phyloP scores from a whole-genome alignment of 1,284 basidiomycete genomes.

The Ustilago sp. region DNA sequence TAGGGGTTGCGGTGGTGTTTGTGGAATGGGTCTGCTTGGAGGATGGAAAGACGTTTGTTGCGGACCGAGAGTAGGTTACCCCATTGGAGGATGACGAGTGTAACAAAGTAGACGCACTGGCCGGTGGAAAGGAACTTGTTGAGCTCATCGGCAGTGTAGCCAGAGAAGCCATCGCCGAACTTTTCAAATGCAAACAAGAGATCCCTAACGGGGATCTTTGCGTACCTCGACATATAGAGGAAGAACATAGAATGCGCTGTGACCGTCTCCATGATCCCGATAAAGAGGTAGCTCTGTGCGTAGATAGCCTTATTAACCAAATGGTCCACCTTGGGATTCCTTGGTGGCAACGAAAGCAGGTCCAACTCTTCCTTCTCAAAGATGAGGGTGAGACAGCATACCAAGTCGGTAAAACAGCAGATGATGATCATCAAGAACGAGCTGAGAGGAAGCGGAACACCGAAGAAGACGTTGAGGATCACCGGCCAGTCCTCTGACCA shows the following conservation, averaged over 20 bases:
- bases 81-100: slow-evolving; percentile 79
- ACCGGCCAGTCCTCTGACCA: slow-evolving; percentile 80
- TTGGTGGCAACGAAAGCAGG: slow-evolving; percentile 70
- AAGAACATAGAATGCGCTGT: slow-evolving; percentile 72
- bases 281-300: slow-evolving; percentile 77
- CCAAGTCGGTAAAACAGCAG: slow-evolving; percentile 71
- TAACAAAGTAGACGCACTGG: slow-evolving; percentile 73
- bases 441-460: slow-evolving; percentile 74
- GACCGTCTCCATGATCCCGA: slow-evolving; percentile 75
- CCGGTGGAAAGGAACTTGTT: slow-evolving; percentile 70
- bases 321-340: slow-evolving; percentile 61
- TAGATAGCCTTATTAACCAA: slow-evolving; percentile 74
- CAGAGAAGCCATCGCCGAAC: slow-evolving; percentile 72
- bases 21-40: slow-evolving; percentile 56
- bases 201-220: slow-evolving; percentile 70
- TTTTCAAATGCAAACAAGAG: slow-evolving; percentile 42
- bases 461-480: slow-evolving; percentile 73
- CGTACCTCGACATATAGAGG: slow-evolving; percentile 71
- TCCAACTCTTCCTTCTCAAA: slow-evolving; percentile 75
- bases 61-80: slow-evolving; percentile 71
- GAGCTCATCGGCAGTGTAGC: slow-evolving; percentile 70
- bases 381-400: slow-evolving; percentile 73
- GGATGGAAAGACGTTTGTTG: slow-evolving; percentile 72
- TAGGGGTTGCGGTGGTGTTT: slow-evolving; percentile 44
- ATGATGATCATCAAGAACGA: slow-evolving; percentile 73